These are phyloP conservation scores for Starmera stellimalicola DNA, from an alignment of 1,139 yeast species.

Conservation along the genomic window DNA sequence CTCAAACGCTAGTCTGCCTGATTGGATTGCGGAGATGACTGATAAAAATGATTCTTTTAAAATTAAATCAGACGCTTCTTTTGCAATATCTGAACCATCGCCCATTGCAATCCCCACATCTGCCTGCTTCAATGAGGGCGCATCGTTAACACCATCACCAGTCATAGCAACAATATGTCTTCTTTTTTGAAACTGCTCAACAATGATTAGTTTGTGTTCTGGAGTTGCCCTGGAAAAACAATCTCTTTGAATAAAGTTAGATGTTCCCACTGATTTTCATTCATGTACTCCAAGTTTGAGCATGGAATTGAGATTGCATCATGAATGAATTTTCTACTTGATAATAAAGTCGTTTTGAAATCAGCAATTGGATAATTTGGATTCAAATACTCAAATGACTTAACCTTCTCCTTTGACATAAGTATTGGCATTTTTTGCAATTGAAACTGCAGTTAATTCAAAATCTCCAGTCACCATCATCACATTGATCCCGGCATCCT, in stretches of 20 bases:
- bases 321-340: constrained; percentile 11
- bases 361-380: constrained; percentile 5
- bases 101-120: constrained; percentile 45
- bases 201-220: constrained; percentile 41
- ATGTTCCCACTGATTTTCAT: constrained; percentile 35
- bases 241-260: constrained; percentile 31
- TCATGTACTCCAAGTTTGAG: constrained; percentile 26
- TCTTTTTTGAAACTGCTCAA: constrained; percentile 37
- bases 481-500: constrained; percentile 40
- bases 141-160: constrained; percentile 47
- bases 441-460: constrained; percentile 42
- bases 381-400: constrained; percentile 20
- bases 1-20: constrained; percentile 43
- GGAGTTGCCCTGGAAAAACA: constrained; percentile 48
- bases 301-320: constrained; percentile 32
- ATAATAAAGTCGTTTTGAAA: constrained; percentile 3
- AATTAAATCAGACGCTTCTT: constrained; percentile 46
- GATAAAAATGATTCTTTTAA: constrained; percentile 35
- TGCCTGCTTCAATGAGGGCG: constrained; percentile 42
- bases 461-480: constrained; percentile 50
- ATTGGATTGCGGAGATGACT: constrained; percentile 37
- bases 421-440: constrained; percentile 38
- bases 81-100: constrained; percentile 47
- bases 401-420: constrained; percentile 15
- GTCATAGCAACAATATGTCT: constrained; percentile 41